phyloP scores from a whole-genome alignment of 257 asterid species.

The Schizonepeta tenuifolia region DNA sequence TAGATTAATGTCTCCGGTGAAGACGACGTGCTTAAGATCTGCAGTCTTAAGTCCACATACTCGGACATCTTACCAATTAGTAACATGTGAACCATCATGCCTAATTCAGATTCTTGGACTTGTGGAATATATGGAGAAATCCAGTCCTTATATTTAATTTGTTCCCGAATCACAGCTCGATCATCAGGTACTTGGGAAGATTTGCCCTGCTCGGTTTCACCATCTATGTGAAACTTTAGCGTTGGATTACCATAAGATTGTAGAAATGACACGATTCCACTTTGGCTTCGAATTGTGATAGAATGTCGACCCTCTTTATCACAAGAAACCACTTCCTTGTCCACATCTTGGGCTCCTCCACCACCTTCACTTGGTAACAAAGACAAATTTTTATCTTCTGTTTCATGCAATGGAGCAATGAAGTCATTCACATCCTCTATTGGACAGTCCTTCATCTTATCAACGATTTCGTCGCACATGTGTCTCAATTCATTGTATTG shows the following conservation, averaged over 20 bases:
- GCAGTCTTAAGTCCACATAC: background rate
- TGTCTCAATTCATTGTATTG: background rate
- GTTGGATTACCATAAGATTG: background rate
- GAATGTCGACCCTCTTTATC: background rate
- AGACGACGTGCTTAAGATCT: background rate
- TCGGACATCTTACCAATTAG: background rate
- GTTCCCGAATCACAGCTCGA: no score
- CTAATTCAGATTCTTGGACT: background rate
- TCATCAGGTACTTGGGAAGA: slow-evolving; percentile 17
- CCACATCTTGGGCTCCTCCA: background rate
- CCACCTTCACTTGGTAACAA: background rate
- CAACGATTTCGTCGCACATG: background rate
- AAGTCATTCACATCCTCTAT: background rate
- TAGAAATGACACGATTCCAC: background rate
- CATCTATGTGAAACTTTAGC: no score
- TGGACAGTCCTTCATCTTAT: background rate
- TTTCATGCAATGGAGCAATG: background rate
- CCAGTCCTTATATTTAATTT: no score
- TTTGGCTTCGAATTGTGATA: background rate
- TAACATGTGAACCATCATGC: background rate
- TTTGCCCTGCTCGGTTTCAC: background rate
- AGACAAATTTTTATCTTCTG: background rate
- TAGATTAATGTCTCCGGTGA: background rate
- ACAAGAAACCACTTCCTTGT: background rate
- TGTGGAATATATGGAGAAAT: no score